Percentiles rank a stretch among this genome's conserved stretches.
Evolutionary conservation across 1,284 basidiomycete species (phyloP).

Genomic region (Puccinia polysora): DNA sequence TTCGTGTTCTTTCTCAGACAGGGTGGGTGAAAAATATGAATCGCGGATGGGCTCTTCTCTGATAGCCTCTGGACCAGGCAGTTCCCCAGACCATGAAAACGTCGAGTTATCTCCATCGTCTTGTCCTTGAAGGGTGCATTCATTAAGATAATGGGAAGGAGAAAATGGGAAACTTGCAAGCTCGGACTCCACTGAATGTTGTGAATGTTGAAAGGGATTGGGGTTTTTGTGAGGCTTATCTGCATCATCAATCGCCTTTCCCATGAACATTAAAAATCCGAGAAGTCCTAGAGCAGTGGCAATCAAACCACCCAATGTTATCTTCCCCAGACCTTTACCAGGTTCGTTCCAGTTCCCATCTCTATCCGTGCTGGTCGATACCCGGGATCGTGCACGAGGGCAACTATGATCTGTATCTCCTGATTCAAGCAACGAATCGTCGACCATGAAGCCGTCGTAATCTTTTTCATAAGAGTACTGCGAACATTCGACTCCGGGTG

Average conservation of each 20-base stretch:
- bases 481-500: not conserved
- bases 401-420: not conserved
- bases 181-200: not conserved
- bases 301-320: not conserved
- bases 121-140: constrained; percentile 1
- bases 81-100: not conserved
- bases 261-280: constrained; percentile 19
- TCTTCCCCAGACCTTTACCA: not conserved
- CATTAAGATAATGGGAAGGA: constrained; percentile 28
- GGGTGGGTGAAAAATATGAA: constrained; percentile 17
- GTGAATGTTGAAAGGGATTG: not conserved
- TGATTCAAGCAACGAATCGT: constrained; percentile 14
- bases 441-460: not conserved
- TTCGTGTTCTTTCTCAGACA: not conserved
- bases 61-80: too few relatives aligned
- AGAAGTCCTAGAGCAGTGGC: constrained; percentile 3
- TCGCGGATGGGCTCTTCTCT: not conserved
- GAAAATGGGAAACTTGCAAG: constrained; percentile 26
- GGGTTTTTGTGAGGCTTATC: not conserved
- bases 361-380: not conserved
- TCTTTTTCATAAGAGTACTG: not conserved
- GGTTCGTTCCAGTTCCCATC: constrained; percentile 31
- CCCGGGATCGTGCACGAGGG: constrained; percentile 1
- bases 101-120: not conserved
- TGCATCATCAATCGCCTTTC: not conserved